Base-by-base conservation (phyloP, 805 yeast species). In the Candida oleophila region DNA sequence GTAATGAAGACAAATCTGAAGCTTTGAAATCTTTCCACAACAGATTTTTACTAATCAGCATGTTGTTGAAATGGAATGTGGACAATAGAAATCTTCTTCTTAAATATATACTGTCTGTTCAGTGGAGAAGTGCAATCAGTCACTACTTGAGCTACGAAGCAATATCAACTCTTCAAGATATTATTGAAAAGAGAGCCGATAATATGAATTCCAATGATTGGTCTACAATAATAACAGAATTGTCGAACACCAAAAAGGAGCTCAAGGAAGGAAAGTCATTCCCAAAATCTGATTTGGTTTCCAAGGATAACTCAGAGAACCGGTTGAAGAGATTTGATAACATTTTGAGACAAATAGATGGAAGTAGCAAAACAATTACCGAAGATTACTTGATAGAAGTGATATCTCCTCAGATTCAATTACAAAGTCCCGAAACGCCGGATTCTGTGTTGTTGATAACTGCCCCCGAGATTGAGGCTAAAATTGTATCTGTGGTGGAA, bases 401-500 rank as follows among this genome's bases (percentile, higher is more conserved):
- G 7, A 56, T 71, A 1, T 68, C 74, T 0, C 77, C 78, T 1
- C 78, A 73, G 46, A 72, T 73, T 38, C 78, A 73, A 49, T 52
- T 73, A 11, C 72, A 69, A 46, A 61, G 73, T 39, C 65, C 66
- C 9, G 74, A 68, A 22, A 52, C 53, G 16, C 65, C 70, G 2
- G 81, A 80, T 38, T 70, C 86, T 2, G 80, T 87, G 43, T 73
- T 89, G 11, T 62, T 90, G 30, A 72, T 91, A n/a, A 77, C 87
- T 2, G 80, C 96, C 0, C 94, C 92, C 9, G 73, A 70, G 37
- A 81, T 91, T 45, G 85, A 86, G 54, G 61, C 84, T 22, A 82
- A 86, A 50, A 79, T 87, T 8, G 65, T 89, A n/a, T 76, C 87
- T 2, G 80, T 90, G 38, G 76, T 75, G 48, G 80, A 80, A 33